Evolutionary conservation across 345 rosid genomes (phyloP), one percentile per base, ranked within the genome.

Genomic region (Citropsis articulata): DNA sequence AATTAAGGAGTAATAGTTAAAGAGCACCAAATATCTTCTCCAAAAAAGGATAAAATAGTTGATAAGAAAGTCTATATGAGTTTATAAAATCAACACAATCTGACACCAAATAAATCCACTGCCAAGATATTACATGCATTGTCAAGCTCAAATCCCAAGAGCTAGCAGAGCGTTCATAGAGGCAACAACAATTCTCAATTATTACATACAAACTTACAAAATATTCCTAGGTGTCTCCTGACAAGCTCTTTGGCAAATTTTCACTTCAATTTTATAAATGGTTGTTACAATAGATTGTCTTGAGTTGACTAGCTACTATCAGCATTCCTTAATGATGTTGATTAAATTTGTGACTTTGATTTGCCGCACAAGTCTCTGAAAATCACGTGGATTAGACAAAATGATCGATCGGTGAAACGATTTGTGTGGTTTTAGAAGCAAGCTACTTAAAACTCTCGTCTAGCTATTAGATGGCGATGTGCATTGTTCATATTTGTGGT

Each of bases 351-450:
- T 53, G 74, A 61, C 9, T 25, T 28, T 50, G n/a, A 30, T 50
- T 71, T 50, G 8, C 59, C 16, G 36, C 13, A 45, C 4, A 45
- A 18, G 38, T 28, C 61, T 27, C 36, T 50, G 40, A 71, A 50
- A 71, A 50, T 71, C 74, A 4, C 61, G 4, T 19, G 74, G 36
- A 30, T 28, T 70, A 28, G 73, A 71, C 74, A 71, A 71, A 28
- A 19, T 16, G 24, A 16, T 18, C 7, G 4, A 18, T 33, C 25
- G 45, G 21, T 5, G 60, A 28, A 48, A 30, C 4, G 19, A 69
- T 35, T 48, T 70, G 24, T 18, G 35, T 50, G 60, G 73, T 45
- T 68, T 40, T 50, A 40, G 33, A 55, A 70, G 61, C 14, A 4
- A 45, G 28, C n/a, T 2, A 12, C 21, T 27, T 48, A 45, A 45